A percentile compares a stretch with the other conserved stretches of the same genome.
These are phyloP conservation scores for Rhynchosporium agropyri DNA, from an alignment of 2,329 filamentous ascomycete genomes.

Conservation along the genomic window DNA sequence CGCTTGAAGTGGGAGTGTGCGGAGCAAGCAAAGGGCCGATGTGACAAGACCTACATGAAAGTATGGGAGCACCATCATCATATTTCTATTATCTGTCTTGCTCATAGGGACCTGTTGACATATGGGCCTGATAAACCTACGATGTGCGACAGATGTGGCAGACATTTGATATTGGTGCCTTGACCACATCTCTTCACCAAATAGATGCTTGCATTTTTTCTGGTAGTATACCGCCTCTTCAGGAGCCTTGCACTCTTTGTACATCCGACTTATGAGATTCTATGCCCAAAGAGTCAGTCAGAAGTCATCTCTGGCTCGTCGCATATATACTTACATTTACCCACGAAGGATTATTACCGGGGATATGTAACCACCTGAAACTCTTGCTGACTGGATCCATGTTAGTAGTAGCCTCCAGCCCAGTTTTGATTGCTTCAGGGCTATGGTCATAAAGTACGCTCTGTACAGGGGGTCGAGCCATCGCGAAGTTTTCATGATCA, in stretches of 20 bases:
- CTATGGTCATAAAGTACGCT: slow-evolving; percentile 5
- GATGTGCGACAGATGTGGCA: slow-evolving; percentile 2
- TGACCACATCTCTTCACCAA: slow-evolving; percentile 9
- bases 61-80: slow-evolving; percentile 14
- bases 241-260: neutral
- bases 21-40: neutral
- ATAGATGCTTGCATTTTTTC: slow-evolving; percentile 11
- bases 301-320: neutral
- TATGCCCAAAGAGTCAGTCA: neutral
- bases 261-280: slow-evolving; percentile 3
- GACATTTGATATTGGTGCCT: slow-evolving; percentile 14
- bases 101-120: slow-evolving; percentile 3
- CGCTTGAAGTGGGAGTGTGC: neutral
- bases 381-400: neutral
- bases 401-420: neutral
- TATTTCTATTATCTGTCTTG: slow-evolving; percentile 3
- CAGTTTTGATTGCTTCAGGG: slow-evolving; percentile 5
- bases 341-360: slow-evolving; percentile 1
- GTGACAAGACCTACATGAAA: neutral
- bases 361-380: slow-evolving; percentile 11
- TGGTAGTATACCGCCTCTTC: slow-evolving; percentile 8
- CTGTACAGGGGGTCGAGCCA: slow-evolving; percentile 7
- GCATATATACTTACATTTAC: neutral
- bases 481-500: neutral
- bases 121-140: slow-evolving; percentile 9